Conservation (phyloP, 225 moss, liverwort and hornwort species). For the Bryum argenteum region DNA sequence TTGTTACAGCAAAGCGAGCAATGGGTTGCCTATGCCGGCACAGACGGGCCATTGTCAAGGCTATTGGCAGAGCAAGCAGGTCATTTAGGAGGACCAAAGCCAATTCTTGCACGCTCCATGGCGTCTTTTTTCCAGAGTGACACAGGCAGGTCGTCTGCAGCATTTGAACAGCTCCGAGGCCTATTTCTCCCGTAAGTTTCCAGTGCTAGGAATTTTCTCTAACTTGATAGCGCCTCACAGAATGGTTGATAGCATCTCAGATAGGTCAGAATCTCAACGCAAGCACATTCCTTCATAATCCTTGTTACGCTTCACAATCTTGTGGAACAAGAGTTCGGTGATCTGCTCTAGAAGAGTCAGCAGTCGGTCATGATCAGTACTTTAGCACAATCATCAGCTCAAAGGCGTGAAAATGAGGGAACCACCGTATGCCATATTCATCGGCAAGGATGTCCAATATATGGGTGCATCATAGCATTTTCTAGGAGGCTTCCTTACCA, state of each 20-base stretch:
- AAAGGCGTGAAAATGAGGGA: no score
- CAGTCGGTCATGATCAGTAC: no score
- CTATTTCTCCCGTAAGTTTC: constrained; percentile 54
- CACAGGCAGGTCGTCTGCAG: constrained; percentile 45
- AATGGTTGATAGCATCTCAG: constrained; percentile 9
- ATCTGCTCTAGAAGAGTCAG: no score
- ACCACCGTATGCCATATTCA: no score
- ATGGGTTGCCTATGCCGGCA: constrained; percentile 64
- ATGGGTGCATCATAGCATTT: no score
- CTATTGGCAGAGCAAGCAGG: constrained; percentile 72
- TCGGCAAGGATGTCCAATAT: no score
- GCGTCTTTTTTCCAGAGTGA: constrained; percentile 57
- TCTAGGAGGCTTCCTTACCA: no score
- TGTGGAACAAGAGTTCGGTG: no score
- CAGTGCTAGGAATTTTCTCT: constrained; percentile 23
- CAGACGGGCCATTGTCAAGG: constrained; percentile 63
- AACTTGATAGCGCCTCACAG: constrained; percentile 7
- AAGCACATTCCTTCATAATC: neutral
- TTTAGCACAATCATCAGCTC: no score
- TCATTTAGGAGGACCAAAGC: constrained; percentile 72
- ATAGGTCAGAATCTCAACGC: neutral
- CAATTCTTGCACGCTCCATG: constrained; percentile 52
- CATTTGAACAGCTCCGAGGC: constrained; percentile 61
- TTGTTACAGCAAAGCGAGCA: constrained; percentile 49
- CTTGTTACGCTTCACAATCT: no score